phyloP scores from a whole-genome alignment of 1,139 yeast species.

The Taphrina flavorubra region DNA sequence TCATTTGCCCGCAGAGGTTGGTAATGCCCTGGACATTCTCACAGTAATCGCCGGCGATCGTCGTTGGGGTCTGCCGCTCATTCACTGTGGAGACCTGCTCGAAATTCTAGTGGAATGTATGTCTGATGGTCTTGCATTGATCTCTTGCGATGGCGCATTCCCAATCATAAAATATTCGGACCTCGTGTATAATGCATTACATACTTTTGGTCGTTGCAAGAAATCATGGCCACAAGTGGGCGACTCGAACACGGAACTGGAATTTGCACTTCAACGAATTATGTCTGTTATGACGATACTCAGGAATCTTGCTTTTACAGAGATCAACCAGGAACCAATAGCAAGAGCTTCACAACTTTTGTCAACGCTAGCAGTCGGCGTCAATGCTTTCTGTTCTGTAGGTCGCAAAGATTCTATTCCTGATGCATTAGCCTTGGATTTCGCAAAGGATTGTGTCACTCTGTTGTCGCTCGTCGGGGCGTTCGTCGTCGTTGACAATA shows the following conservation, averaged over 20 bases:
- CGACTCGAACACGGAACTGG: not conserved
- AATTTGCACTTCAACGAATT: constrained; percentile 5
- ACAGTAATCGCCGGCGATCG: constrained; percentile 32
- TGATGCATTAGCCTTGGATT: not conserved
- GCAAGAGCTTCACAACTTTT: constrained; percentile 6
- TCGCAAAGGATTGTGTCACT: constrained; percentile 28
- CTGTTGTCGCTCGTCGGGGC: constrained; percentile 12
- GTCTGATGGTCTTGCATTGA: not conserved
- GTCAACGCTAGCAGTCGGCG: constrained; percentile 2
- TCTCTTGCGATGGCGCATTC: not conserved
- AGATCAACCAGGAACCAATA: constrained; percentile 31
- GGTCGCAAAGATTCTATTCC: not conserved
- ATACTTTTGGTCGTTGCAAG: not conserved
- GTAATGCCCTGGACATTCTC: constrained; percentile 29
- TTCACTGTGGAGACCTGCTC: constrained; percentile 32
- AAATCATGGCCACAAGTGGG: not conserved
- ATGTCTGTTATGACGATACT: constrained; percentile 32
- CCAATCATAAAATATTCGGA: not conserved
- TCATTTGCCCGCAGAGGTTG: constrained; percentile 31
- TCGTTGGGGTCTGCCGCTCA: constrained; percentile 36
- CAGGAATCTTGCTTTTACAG: constrained; percentile 35
- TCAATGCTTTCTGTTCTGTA: not conserved
- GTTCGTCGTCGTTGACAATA: constrained; percentile 2
- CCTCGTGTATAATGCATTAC: not conserved
- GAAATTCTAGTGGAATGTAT: constrained; percentile 31